Conservation (phyloP, 2,329 filamentous ascomycete species). For the Fusarium sp. region DNA sequence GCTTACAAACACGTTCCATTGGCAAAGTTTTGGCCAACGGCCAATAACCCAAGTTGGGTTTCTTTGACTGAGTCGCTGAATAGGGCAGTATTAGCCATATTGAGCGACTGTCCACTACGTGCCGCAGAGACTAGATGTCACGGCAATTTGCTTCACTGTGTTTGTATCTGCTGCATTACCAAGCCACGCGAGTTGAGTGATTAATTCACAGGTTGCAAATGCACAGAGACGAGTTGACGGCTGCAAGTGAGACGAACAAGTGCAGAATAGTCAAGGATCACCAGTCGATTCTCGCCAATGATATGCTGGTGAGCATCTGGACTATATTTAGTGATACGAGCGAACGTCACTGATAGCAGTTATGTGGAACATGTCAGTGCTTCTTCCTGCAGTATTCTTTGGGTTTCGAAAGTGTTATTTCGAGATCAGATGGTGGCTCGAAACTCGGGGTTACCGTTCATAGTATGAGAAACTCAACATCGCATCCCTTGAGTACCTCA, state of each 20-base stretch:
- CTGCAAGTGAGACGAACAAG: constrained; percentile 22
- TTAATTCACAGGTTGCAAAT: constrained; percentile 9
- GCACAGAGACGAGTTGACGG: constrained; percentile 12
- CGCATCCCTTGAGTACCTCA: neutral
- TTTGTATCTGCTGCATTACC: constrained; percentile 22
- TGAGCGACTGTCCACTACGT: neutral
- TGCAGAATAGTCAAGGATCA: constrained; percentile 5
- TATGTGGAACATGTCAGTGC: neutral
- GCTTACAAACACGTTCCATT: constrained; percentile 2
- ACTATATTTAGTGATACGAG: constrained; percentile 9
- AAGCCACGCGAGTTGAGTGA: constrained; percentile 28
- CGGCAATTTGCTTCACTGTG: constrained; percentile 20
- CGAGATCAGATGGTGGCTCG: neutral
- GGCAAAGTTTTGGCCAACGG: neutral
- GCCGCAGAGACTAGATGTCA: constrained; percentile 20
- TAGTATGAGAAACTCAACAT: neutral
- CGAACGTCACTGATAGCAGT: neutral
- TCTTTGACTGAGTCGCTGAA: neutral
- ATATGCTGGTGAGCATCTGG: constrained; percentile 1
- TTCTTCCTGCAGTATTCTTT: neutral
- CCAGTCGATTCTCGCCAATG: constrained; percentile 28
- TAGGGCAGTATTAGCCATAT: neutral
- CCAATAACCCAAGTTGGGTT: neutral
- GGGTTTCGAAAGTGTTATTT: neutral
- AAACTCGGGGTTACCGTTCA: neutral